Base-by-base conservation (phyloP, 2,329 filamentous ascomycete species). In the Neonectria ditissima region DNA sequence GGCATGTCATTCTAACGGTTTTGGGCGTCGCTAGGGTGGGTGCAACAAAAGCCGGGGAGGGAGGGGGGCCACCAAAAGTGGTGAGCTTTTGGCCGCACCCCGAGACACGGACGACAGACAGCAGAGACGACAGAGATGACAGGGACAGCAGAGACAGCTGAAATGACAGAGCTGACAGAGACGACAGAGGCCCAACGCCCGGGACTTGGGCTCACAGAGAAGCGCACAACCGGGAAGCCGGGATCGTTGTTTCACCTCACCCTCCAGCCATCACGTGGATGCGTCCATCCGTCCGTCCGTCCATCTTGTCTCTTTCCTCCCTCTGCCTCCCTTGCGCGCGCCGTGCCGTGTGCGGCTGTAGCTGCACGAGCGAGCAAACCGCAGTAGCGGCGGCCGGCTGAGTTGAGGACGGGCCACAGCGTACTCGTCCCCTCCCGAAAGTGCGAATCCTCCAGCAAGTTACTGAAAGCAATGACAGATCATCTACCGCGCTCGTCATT, bases 1-100 rank as follows among this genome's bases (percentile, higher is more conserved):
- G 39, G 24, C 37, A 54, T 22, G 51, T 43, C 50, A n/a, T 54
- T 26, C 47, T 50, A 50, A 50, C 47, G 47, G 26, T n/a, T 32
- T 50, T 50, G 4, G 28, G 47, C 26, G 10, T 18, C 43, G 26
- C 28, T 34, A n/a, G 37, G n/a, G 9, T 18, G 45, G 10, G 45
- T 11, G 37, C n/a, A 20, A n/a, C 37, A 50, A 50, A 28, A 8
- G n/a, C 14, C 14, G 34, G 14, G 34, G 45, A 28, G 47, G 11
- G 18, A 3, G 30, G 28, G 16, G 16, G 34, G 16, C 7, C 14
- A n/a, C n/a, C n/a, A n/a, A 37, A 37, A 9, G 34, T 7, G 16
- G 34, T 37, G 34, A 14, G 34, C 13, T 45, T 14, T 5, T 24
- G 20, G 20, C 1, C 13, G 22, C 14, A 14, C 44, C 44, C 24